Evolutionary conservation across 306 rosid species (phyloP), one percentile per base, ranked within the genome.

Genomic region (Luffa aegyptiaca): DNA sequence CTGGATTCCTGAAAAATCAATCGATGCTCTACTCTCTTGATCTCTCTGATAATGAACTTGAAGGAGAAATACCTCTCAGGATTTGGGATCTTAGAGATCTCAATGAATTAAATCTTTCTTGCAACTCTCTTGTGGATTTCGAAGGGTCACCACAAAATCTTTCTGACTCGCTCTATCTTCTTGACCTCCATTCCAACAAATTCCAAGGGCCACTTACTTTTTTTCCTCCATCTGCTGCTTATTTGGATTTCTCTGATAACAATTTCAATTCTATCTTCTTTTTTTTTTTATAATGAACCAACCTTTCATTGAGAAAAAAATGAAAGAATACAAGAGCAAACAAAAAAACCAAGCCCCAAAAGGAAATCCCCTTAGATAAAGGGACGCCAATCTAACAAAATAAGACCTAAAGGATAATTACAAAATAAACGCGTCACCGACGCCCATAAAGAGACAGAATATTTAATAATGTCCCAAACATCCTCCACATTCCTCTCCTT

Each of bases 1-100:
- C 93, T 0, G 0, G 20, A 18, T 90, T 85, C 82, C 33, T 92
- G 65, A 84, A 9, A 79, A 80, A 79, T 4, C 86, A 77, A 49
- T 57, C 91, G 3, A 11, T 0, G 16, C 72, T 90, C 48, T 0
- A 0, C 2, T 0, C 0, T 81, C 68, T 92, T 71, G 93, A 90
- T 84, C 93, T 90, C 46, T 87, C 94, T 0, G 0, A 17, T 3
- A 92, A 92, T 65, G 63, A 36, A 8, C 87, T 92, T 66, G 1
- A 0, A 17, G 93, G 87, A 5, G 35, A 69, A 16, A 48, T 90
- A 36, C 94, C 97, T 35, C 49, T 5, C 6, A 89, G 93, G 95
- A 77, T 89, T 42, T 89, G 90, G 93, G 21, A 17, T 21, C 35
- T 84, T n/a, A 35, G 33, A 5, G 3, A 0, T 3, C 46, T 66